Base-by-base conservation (phyloP, 1,284 basidiomycete genomes). In the Leccinum griseonigrum region DNA sequence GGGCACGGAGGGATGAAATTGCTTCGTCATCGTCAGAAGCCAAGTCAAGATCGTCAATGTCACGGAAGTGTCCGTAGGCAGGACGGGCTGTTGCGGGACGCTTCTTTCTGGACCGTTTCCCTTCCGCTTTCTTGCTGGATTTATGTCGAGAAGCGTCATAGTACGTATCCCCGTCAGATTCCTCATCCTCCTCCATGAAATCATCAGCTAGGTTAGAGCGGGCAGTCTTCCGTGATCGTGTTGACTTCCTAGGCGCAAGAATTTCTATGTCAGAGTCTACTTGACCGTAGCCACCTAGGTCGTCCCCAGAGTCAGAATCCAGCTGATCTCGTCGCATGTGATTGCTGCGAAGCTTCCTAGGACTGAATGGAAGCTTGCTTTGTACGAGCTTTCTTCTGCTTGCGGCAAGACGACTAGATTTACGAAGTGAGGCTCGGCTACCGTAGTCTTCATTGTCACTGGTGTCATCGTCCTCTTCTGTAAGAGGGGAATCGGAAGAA, bases 1-100 rank as follows among this genome's bases (percentile, higher is more conserved):
- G 91, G 9, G 75, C 76, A 26, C 83, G 76, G 57, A 91, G 76
- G n/a, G 79, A 67, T 10, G 76, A 80, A 2, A 78, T 79, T 26
- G 84, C 83, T 50, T 86, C 83, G 59, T 88, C 85, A 6, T 83
- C 82, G 58, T 81, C 77, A 46, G 78, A 77, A 67, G 89, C 86
- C 57, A 81, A 78, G 43, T 84, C 81, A 18, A 89, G 74, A 63
- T 88, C 84, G 1, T 69, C 78, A 26, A 90, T 77, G 36, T 78
- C 71, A 55, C 87, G 86, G 67, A 92, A 79, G 69, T 79, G 77
- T 16, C 91, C 90, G 70, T 91, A 91, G 2, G 83, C 85, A 58
- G 88, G 84, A 14, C 81, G 81, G 8, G 82, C 77, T 5, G 75
- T 76, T 67, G 78, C 80, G 18, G 74, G 70, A 26, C 78, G 81